Conservation (phyloP, 2,329 filamentous ascomycete species). For the Claviceps quebecensis region DNA sequence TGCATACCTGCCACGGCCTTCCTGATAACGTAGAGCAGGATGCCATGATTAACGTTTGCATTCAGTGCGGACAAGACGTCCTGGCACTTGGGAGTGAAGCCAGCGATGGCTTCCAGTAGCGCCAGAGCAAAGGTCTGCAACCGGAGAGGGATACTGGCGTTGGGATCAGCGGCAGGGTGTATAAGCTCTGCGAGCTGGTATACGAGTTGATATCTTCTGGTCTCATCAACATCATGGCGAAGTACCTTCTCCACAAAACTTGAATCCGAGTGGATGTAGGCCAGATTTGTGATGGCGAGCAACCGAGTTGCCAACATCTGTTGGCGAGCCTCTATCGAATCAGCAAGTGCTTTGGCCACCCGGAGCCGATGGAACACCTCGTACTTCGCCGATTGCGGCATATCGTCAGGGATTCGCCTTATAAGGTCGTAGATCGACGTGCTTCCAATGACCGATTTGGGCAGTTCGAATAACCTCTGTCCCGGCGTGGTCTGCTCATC, state of each 20-base stretch:
- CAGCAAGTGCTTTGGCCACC: conserved; percentile 64
- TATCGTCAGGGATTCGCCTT: conserved; percentile 39
- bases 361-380: conserved; percentile 76
- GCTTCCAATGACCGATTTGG: conserved; percentile 38
- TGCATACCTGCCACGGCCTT: conserved; percentile 79
- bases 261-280: conserved; percentile 72
- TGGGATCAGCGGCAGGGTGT: conserved; percentile 62
- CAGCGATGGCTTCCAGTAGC: conserved; percentile 73
- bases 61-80: conserved; percentile 87
- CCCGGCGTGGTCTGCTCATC: conserved; percentile 24
- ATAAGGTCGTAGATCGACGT: conserved; percentile 43
- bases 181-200: conserved; percentile 89
- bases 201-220: conserved; percentile 73
- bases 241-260: conserved; percentile 79
- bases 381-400: conserved; percentile 64
- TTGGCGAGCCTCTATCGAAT: conserved; percentile 52
- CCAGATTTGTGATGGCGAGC: conserved; percentile 77
- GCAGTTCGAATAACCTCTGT: conserved; percentile 51
- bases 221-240: conserved; percentile 78
- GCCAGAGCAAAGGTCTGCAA: conserved; percentile 72
- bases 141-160: conserved; percentile 53
- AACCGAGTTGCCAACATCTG: conserved; percentile 68
- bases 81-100: conserved; percentile 58
- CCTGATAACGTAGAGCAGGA: conserved; percentile 81
- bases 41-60: conserved; percentile 90